Evolutionary conservation across 352 stramenopile genomes (phyloP).

Genomic region (Globisporangium irregulare): DNA sequence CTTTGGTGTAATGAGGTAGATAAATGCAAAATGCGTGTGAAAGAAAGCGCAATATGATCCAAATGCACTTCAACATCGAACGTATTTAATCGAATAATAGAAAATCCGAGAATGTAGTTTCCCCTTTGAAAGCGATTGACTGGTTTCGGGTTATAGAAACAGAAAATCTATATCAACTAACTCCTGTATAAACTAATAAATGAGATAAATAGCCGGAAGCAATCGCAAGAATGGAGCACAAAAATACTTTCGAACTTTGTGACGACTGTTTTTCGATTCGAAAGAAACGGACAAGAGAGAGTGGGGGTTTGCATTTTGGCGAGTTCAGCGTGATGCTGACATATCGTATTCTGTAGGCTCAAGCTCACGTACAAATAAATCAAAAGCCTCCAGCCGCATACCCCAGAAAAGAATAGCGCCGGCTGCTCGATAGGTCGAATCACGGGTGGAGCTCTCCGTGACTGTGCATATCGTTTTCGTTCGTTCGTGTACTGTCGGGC

Average conservation of each 20-base stretch:
- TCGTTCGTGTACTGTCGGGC: neutral
- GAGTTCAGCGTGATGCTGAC: neutral
- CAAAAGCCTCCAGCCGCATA: neutral
- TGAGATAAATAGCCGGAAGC: neutral
- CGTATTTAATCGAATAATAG: conserved; percentile 4
- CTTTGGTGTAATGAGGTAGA: neutral
- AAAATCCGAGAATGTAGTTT: neutral
- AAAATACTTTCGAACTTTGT: neutral
- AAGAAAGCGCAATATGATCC: neutral
- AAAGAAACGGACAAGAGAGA: neutral
- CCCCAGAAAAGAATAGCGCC: neutral
- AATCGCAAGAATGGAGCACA: neutral
- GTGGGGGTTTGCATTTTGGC: neutral
- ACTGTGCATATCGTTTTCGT: neutral
- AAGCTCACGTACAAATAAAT: neutral
- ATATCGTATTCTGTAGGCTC: neutral
- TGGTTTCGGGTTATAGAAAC: neutral
- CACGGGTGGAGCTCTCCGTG: too few relatives aligned
- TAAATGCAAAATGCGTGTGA: neutral
- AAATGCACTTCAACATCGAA: conserved; percentile 7
- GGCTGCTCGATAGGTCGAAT: neutral
- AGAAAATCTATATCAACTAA: neutral
- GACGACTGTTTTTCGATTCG: neutral
- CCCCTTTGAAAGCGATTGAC: neutral
- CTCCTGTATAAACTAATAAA: neutral